A percentile compares a stretch with the other conserved stretches of the same genome.
Evolutionary conservation across 495 filamentous ascomycete species (phyloP).

Genomic region (Sporormia fimetaria): DNA sequence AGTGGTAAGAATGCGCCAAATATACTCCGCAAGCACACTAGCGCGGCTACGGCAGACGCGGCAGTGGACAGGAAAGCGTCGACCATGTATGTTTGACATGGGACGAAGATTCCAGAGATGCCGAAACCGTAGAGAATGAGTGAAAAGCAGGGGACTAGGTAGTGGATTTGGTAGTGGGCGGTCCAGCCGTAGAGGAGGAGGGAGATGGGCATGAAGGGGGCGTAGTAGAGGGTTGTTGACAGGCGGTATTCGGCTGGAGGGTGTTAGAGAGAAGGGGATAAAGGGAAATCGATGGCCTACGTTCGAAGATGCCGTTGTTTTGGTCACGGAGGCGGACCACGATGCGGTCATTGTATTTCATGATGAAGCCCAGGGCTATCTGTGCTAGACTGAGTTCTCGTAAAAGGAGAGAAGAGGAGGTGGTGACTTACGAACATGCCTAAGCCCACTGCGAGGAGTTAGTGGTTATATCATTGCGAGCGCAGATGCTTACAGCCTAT

Average conservation of each 20-base stretch:
- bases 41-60: slow-evolving; percentile 34
- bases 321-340: slow-evolving; percentile 15
- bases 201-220: slow-evolving; percentile 14
- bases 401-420: background rate
- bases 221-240: slow-evolving; percentile 9
- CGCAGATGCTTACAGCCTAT: slow-evolving; percentile 10
- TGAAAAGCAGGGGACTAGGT: slow-evolving; percentile 44
- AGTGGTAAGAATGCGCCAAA: slow-evolving; percentile 43
- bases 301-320: slow-evolving; percentile 20
- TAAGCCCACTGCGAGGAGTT: slow-evolving; percentile 5
- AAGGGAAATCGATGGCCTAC: background rate
- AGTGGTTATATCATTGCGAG: background rate
- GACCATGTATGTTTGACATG: slow-evolving; percentile 31
- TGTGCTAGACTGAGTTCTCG: background rate
- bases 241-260: slow-evolving; percentile 19
- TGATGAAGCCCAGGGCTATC: slow-evolving; percentile 12
- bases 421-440: slow-evolving; percentile 15
- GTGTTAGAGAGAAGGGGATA: background rate
- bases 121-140: slow-evolving; percentile 43
- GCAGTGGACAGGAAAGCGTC: slow-evolving; percentile 29
- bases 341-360: slow-evolving; percentile 10
- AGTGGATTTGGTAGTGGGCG: slow-evolving; percentile 9
- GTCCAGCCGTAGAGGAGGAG: slow-evolving; percentile 24
- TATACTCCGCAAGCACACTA: slow-evolving; percentile 40
- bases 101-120: slow-evolving; percentile 33